These are phyloP conservation scores for Globisporangium canariense DNA, from an alignment of 352 stramenopile species.

Conservation along the genomic window DNA sequence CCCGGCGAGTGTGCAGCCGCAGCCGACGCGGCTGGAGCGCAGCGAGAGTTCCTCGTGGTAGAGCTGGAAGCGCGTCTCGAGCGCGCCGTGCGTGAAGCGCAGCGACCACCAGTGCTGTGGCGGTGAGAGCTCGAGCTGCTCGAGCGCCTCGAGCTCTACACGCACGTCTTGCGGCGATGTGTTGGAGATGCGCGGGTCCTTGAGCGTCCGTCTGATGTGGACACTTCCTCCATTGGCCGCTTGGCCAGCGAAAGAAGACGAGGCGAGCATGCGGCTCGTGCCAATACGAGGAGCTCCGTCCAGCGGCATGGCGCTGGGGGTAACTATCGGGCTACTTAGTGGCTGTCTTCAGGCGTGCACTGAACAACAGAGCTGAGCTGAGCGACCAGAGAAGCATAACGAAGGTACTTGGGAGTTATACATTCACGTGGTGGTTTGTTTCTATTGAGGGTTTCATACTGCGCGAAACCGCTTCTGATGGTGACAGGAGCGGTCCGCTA, in stretches of 20 bases:
- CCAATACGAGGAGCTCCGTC: background rate
- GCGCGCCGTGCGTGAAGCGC: slow-evolving; percentile 35
- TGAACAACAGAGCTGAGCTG: no score
- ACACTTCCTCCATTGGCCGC: slow-evolving; percentile 8
- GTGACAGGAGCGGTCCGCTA: background rate
- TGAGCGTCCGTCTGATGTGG: slow-evolving; percentile 13
- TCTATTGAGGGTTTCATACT: background rate
- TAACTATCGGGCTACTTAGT: no score
- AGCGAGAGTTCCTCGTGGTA: slow-evolving; percentile 58
- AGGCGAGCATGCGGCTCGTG: background rate
- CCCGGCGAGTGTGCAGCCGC: slow-evolving; percentile 25
- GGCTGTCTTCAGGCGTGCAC: no score
- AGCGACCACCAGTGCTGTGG: slow-evolving; percentile 39
- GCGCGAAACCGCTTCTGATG: slow-evolving; percentile 1
- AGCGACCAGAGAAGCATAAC: no score
- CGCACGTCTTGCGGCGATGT: slow-evolving; percentile 42
- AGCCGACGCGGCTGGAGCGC: slow-evolving; percentile 31
- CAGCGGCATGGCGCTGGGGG: background rate
- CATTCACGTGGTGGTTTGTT: background rate
- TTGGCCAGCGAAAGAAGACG: background rate
- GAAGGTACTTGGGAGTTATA: no score
- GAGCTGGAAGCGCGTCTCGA: slow-evolving; percentile 56
- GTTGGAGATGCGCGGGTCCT: slow-evolving; percentile 41
- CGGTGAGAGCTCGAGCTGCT: slow-evolving; percentile 31
- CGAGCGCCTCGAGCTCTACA: slow-evolving; percentile 45